Evolutionary conservation across 306 rosid species (phyloP).

Genomic region (Adenanthera pavonina): DNA sequence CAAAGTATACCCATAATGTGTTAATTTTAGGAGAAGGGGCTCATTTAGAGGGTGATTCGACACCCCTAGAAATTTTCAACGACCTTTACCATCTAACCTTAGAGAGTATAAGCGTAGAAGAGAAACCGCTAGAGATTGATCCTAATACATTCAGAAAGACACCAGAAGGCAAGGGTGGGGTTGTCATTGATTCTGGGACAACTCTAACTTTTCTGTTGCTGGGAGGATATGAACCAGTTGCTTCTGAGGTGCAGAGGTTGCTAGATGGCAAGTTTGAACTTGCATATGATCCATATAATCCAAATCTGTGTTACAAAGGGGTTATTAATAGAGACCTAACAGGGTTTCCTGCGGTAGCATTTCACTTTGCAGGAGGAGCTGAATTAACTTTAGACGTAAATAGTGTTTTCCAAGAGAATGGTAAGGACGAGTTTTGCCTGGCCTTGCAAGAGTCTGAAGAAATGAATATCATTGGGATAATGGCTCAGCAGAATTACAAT

Average conservation of each 20-base stretch:
- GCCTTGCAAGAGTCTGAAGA: background rate
- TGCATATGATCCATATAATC: background rate
- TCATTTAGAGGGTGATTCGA: slow-evolving; percentile 25
- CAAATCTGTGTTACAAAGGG: slow-evolving; percentile 23
- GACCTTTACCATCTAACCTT: slow-evolving; percentile 24
- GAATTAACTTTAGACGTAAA: slow-evolving; percentile 18
- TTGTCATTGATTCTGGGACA: slow-evolving; percentile 33
- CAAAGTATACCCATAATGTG: slow-evolving; percentile 26
- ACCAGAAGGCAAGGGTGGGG: slow-evolving; percentile 25
- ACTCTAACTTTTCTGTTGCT: background rate
- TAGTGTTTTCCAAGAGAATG: slow-evolving; percentile 15
- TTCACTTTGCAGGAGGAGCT: slow-evolving; percentile 26
- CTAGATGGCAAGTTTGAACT: background rate
- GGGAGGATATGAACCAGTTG: background rate
- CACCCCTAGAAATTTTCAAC: slow-evolving; percentile 3
- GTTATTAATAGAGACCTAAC: background rate
- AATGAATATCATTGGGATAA: slow-evolving; percentile 5
- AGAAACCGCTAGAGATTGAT: slow-evolving; percentile 18
- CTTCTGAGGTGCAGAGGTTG: slow-evolving; percentile 1
- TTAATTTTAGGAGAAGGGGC: slow-evolving; percentile 33
- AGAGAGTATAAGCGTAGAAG: slow-evolving; percentile 31
- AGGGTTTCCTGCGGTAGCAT: slow-evolving; percentile 26
- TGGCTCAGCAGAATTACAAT: slow-evolving; percentile 41
- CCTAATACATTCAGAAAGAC: background rate
- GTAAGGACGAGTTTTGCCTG: slow-evolving; percentile 17